phyloP scores from a whole-genome alignment of 2,329 filamentous ascomycete species.

The Colletotrichum lentis region DNA sequence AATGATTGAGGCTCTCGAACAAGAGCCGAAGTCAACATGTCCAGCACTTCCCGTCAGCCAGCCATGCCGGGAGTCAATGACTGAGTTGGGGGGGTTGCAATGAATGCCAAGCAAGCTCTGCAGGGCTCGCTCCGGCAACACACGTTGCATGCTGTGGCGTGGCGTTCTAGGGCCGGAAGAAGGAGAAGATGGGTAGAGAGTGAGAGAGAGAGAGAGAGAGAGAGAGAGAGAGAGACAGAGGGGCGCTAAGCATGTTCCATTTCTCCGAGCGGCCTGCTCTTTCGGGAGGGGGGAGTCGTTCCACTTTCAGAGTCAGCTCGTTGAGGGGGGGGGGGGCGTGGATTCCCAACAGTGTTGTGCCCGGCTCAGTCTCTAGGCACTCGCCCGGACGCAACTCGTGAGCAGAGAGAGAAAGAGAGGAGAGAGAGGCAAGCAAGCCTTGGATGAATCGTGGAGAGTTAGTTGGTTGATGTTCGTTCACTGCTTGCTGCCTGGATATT shows the following conservation, averaged over 20 bases:
- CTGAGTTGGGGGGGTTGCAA: conserved; percentile 2
- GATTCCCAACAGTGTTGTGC: conserved; percentile 31
- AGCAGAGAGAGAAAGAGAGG: too few relatives aligned
- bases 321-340: conserved; percentile 11
- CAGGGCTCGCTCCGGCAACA: conserved; percentile 27
- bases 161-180: conserved; percentile 15
- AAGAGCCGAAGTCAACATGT: conserved; percentile 8
- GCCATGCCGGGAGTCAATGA: too few relatives aligned
- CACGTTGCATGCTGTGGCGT: conserved; percentile 12
- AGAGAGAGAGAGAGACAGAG: not conserved
- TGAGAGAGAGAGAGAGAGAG: not conserved
- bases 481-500: too few relatives aligned
- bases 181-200: too few relatives aligned
- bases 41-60: not conserved
- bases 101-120: conserved; percentile 30
- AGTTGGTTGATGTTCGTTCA: too few relatives aligned
- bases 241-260: conserved; percentile 29
- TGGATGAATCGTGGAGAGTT: too few relatives aligned
- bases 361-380: too few relatives aligned
- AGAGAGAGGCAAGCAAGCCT: too few relatives aligned
- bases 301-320: conserved; percentile 20
- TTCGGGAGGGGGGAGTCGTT: conserved; percentile 19
- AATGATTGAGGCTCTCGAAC: conserved; percentile 33
- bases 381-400: too few relatives aligned
- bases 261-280: conserved; percentile 23